A percentile compares a stretch with the other conserved stretches of the same genome.
Conservation (phyloP, 2,329 filamentous ascomycete species). For the Fusarium camptoceras region DNA sequence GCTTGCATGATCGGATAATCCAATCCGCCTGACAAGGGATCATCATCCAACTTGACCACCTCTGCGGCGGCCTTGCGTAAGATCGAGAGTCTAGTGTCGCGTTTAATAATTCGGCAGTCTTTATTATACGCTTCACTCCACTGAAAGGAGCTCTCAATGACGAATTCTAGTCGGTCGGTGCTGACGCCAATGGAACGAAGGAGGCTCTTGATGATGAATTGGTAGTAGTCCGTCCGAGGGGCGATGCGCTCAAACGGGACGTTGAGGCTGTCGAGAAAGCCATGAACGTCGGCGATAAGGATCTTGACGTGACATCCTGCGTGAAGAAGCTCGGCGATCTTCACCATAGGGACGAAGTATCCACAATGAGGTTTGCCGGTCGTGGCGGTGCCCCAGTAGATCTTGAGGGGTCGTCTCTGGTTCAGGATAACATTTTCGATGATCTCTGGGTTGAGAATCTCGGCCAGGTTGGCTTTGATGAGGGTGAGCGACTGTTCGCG, state of each 20-base stretch:
- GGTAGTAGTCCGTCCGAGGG: background rate
- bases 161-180: background rate
- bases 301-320: conserved; percentile 1
- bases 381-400: conserved; percentile 13
- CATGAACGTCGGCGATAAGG: background rate
- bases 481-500: background rate
- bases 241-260: accelerated
- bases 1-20: background rate
- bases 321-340: conserved; percentile 2
- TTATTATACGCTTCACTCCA: background rate
- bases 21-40: background rate
- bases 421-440: background rate
- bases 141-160: background rate
- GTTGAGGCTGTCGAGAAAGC: background rate
- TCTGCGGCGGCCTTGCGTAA: background rate
- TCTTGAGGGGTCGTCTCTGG: accelerated
- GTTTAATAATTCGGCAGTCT: accelerated
- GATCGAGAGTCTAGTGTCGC: accelerated
- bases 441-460: background rate
- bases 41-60: background rate
- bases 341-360: background rate
- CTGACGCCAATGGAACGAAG: background rate
- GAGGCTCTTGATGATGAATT: background rate
- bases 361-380: conserved; percentile 15
- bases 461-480: background rate